Evolutionary conservation across 352 stramenopile genomes (phyloP).

Genomic region (Phytophthora brassicae): DNA sequence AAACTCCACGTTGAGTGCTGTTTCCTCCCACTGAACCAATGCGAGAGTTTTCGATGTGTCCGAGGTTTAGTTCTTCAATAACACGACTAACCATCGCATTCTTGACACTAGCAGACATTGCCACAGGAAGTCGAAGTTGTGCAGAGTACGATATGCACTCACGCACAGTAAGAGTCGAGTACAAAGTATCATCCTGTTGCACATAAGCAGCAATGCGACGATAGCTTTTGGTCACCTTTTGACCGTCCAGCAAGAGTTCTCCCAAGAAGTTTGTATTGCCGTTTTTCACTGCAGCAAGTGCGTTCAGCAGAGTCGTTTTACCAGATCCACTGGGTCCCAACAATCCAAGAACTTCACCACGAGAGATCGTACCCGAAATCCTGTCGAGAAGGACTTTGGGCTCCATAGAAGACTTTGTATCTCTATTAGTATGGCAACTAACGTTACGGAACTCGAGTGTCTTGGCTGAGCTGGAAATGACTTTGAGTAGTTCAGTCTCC

Average conservation of each 20-base stretch:
- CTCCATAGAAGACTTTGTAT: constrained; percentile 1
- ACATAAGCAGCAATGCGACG: constrained; percentile 77
- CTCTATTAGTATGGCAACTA: constrained; percentile 36
- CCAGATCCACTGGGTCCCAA: constrained; percentile 69
- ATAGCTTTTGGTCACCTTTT: constrained; percentile 53
- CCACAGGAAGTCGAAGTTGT: constrained; percentile 54
- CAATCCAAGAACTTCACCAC: constrained; percentile 61
- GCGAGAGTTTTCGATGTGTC: constrained; percentile 51
- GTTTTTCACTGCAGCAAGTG: constrained; percentile 65
- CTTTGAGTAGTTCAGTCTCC: constrained; percentile 41
- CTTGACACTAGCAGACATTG: constrained; percentile 47
- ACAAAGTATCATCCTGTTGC: constrained; percentile 80
- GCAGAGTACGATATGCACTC: constrained; percentile 82
- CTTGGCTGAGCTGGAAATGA: constrained; percentile 41
- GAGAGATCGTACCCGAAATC: constrained; percentile 45
- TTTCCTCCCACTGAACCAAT: constrained; percentile 38
- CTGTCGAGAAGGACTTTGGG: constrained; percentile 54
- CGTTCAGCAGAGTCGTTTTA: constrained; percentile 79
- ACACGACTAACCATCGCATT: constrained; percentile 64
- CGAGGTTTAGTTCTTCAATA: constrained; percentile 63
- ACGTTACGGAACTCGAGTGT: constrained; percentile 55
- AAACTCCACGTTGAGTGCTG: constrained; percentile 77
- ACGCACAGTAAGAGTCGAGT: constrained; percentile 69
- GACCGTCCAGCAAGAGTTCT: constrained; percentile 55
- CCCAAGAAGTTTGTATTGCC: constrained; percentile 48